Evolutionary conservation across 2,329 filamentous ascomycete genomes (phyloP), one percentile per base, ranked within the genome.

Genomic region (Fusarium verrucosum): DNA sequence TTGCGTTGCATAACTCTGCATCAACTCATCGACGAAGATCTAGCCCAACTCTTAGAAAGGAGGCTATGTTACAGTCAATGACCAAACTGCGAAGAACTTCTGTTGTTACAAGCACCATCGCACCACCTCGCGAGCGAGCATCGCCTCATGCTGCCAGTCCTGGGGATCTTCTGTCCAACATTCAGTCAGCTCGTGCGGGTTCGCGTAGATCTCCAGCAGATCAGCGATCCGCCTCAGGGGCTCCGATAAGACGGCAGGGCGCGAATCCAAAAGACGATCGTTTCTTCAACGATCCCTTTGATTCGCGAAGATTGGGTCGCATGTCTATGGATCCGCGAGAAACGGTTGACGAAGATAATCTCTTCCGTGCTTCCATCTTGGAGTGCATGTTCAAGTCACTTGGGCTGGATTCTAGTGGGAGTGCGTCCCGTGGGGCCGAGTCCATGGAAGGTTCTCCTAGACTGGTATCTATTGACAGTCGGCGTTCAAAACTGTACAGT

Each of bases 381-480:
- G 92, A 97, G 68, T 98, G 95, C 74, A 96, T 99, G 80, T 94
- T 97, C 78, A 97, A 94, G 73, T 91, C 93, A 0, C 90, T 99
- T 59, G 95, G 95, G 0, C 80, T 99, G 53, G 90, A 89, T 19
- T 87, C 88, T 28, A 85, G 83, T 4, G 88, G 88, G 32, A 86
- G 89, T 56, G 82, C 85, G 1, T 81, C 90, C 1, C 85, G 86
- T 43, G 91, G 90, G 68, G 80, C 84, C 0, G 88, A 89, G 45
- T 97, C 95, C 0, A 88, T 89, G 0, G 94, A 97, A 67, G 90
- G 87, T 10, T 98, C 95, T 2, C 95, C 95, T 3, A 86, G 89
- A 28, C 82, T 98, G 7, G 85, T 94, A 1, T 96, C 93, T 0
- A 92, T 92, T 63, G 95, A 99, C 73, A 88, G 91, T 40, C 88